Percentiles rank a stretch among this genome's conserved stretches.
Conservation (phyloP, 495 filamentous ascomycete species). For the Penicillium alfredii region DNA sequence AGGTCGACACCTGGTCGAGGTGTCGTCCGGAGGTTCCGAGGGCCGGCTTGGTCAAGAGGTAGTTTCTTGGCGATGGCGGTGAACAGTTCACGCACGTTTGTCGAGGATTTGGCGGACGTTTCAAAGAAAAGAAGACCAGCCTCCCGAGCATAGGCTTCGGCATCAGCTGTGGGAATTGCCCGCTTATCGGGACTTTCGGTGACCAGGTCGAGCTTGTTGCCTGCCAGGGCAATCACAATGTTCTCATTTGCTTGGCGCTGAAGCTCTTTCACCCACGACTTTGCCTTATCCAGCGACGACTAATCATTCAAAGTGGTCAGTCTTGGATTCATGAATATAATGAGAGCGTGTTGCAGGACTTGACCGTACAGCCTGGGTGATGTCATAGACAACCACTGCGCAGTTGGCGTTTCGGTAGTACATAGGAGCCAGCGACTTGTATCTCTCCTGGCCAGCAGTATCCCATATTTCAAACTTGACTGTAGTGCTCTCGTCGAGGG, state of each 20-base stretch:
- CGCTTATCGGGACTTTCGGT: conserved; percentile 87
- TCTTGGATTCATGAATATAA: no score
- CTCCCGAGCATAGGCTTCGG: conserved; percentile 90
- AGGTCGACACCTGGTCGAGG: conserved; percentile 77
- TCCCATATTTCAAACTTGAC: conserved; percentile 99
- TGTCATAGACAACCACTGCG: conserved; percentile 97
- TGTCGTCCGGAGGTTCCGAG: conserved; percentile 69
- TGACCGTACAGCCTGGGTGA: conserved; percentile 85
- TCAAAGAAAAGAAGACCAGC: conserved; percentile 94
- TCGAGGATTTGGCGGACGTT: conserved; percentile 92
- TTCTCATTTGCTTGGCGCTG: conserved; percentile 99
- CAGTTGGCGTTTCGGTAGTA: conserved; percentile 99
- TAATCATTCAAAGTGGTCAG: conserved; percentile 40
- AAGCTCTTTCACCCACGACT: conserved; percentile 98
- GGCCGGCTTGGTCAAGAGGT: conserved; percentile 88
- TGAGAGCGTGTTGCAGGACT: not conserved
- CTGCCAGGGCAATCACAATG: conserved; percentile 95
- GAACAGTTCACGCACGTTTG: conserved; percentile 93
- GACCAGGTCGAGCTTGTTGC: conserved; percentile 95
- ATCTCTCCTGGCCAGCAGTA: conserved; percentile 95
- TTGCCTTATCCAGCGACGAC: conserved; percentile 96
- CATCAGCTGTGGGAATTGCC: conserved; percentile 79
- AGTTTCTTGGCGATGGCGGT: conserved; percentile 98
- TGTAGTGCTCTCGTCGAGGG: conserved; percentile 92
- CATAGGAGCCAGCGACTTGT: conserved; percentile 98